Evolutionary conservation across 164 flowering plant genomes (phyloP).

Genomic region (Taxillus chinensis): DNA sequence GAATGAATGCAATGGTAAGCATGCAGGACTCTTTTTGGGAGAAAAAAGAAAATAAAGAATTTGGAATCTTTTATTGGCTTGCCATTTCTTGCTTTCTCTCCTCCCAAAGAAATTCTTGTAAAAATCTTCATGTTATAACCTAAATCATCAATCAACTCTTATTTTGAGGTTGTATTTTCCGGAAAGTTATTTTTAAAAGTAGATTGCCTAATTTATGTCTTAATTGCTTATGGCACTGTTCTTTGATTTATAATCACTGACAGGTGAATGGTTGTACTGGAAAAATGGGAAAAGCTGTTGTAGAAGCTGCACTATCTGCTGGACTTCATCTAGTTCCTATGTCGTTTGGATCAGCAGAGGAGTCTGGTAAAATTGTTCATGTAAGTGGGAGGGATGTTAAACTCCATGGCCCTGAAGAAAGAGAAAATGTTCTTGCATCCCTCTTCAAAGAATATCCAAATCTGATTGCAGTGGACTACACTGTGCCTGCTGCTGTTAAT

Average conservation of each 20-base stretch:
- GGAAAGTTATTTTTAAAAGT: too few relatives aligned
- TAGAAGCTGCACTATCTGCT: constrained; percentile 75
- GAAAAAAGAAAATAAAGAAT: too few relatives aligned
- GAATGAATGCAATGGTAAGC: too few relatives aligned
- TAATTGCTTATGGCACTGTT: neutral
- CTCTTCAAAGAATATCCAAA: constrained; percentile 46
- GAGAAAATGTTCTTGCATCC: constrained; percentile 57
- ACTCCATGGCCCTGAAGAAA: constrained; percentile 55
- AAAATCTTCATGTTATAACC: too few relatives aligned
- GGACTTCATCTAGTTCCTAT: constrained; percentile 66
- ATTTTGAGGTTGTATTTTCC: too few relatives aligned
- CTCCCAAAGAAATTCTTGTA: too few relatives aligned
- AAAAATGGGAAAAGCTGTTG: constrained; percentile 89
- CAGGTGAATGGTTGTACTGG: constrained; percentile 90
- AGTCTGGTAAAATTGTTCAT: constrained; percentile 40
- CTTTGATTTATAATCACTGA: constrained; percentile 1
- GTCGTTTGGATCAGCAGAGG: constrained; percentile 53
- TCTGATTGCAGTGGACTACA: constrained; percentile 77
- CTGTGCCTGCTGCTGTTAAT: constrained; percentile 83
- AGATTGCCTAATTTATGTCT: neutral
- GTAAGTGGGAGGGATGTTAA: constrained; percentile 57
- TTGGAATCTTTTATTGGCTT: too few relatives aligned
- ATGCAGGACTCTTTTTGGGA: too few relatives aligned
- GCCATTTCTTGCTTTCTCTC: too few relatives aligned
- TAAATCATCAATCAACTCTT: too few relatives aligned